A percentile compares a stretch with the other conserved stretches of the same genome.
These are phyloP conservation scores for Clarireedia hainanense DNA, from an alignment of 2,329 filamentous ascomycete genomes.

Conservation along the genomic window DNA sequence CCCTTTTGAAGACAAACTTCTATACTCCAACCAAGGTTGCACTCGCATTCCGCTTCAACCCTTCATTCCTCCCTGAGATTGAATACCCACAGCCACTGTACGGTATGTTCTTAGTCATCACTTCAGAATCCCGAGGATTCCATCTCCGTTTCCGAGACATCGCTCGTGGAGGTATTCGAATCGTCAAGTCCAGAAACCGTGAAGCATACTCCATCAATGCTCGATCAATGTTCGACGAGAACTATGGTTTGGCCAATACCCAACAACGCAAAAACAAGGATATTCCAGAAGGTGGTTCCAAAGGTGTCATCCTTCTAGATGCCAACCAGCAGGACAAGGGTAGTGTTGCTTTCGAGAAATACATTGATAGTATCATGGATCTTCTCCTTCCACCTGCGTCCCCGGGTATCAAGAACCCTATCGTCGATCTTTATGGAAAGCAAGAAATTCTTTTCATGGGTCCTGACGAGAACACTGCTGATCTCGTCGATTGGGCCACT, in stretches of 20 bases:
- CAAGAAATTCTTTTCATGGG: slow-evolving; percentile 98
- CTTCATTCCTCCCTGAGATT: slow-evolving; percentile 76
- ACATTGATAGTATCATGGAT: slow-evolving; percentile 97
- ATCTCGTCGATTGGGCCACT: slow-evolving; percentile 97
- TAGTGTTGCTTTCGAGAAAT: slow-evolving; percentile 93
- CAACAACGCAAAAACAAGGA: slow-evolving; percentile 99
- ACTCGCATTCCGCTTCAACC: slow-evolving; percentile 89
- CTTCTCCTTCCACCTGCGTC: slow-evolving; percentile 82
- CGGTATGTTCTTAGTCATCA: slow-evolving; percentile 98
- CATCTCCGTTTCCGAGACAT: slow-evolving; percentile 97
- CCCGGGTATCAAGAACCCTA: slow-evolving; percentile 97
- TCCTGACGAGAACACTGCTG: slow-evolving; percentile 96
- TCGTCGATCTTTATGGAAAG: slow-evolving; percentile 91
- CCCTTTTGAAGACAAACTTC: slow-evolving; percentile 91
- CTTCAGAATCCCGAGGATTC: slow-evolving; percentile 93
- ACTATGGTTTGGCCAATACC: slow-evolving; percentile 95
- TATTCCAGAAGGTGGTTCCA: slow-evolving; percentile 95
- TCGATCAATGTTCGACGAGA: slow-evolving; percentile 94
- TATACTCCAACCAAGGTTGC: slow-evolving; percentile 96
- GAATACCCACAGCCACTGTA: slow-evolving; percentile 93
- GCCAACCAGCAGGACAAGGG: slow-evolving; percentile 90
- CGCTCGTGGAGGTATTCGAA: slow-evolving; percentile 91
- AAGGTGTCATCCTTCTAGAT: slow-evolving; percentile 93
- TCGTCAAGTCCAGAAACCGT: slow-evolving; percentile 94
- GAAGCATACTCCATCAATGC: slow-evolving; percentile 96